Conservation (phyloP, 2,329 filamentous ascomycete species). For the Trichoderma atrobrunneum region DNA sequence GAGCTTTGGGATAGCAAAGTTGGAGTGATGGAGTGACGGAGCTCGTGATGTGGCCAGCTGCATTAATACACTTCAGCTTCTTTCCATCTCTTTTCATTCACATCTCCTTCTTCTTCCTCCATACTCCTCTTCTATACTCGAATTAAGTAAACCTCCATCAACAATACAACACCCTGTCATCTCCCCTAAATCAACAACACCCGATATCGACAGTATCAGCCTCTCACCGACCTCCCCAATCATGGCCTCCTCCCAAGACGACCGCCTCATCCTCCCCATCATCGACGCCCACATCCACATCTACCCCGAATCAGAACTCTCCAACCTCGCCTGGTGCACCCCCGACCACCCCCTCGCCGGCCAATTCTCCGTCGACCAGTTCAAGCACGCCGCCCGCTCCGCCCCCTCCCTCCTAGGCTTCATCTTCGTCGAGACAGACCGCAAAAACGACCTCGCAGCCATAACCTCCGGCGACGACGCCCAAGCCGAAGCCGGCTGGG, state of each 20-base stretch:
- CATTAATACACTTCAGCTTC: not conserved
- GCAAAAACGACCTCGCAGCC: slow-evolving; percentile 57
- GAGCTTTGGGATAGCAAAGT: slow-evolving; percentile 1
- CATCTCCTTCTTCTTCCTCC: not conserved
- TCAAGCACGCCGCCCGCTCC: slow-evolving; percentile 46
- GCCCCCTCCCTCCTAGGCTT: slow-evolving; percentile 60
- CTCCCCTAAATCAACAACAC: not conserved
- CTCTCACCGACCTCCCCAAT: not conserved
- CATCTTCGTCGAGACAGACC: slow-evolving; percentile 81
- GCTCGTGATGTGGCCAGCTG: not conserved
- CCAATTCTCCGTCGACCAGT: slow-evolving; percentile 64
- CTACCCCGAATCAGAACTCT: slow-evolving; percentile 66
- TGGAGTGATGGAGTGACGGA: not conserved
- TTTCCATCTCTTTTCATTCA: not conserved
- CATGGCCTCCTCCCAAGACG: slow-evolving; percentile 35
- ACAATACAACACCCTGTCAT: not conserved
- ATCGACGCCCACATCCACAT: slow-evolving; percentile 93
- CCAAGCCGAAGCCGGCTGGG: slow-evolving; percentile 54
- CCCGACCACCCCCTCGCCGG: slow-evolving; percentile 57
- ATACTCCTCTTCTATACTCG: not conserved
- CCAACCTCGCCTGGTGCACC: slow-evolving; percentile 67
- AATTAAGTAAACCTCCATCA: not conserved
- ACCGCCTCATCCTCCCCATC: slow-evolving; percentile 53
- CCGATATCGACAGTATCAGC: not conserved
- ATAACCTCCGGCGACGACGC: slow-evolving; percentile 40